Evolutionary conservation across 148 eudicot species (phyloP), one percentile per base, ranked within the genome.

Genomic region (Cornus controversa): DNA sequence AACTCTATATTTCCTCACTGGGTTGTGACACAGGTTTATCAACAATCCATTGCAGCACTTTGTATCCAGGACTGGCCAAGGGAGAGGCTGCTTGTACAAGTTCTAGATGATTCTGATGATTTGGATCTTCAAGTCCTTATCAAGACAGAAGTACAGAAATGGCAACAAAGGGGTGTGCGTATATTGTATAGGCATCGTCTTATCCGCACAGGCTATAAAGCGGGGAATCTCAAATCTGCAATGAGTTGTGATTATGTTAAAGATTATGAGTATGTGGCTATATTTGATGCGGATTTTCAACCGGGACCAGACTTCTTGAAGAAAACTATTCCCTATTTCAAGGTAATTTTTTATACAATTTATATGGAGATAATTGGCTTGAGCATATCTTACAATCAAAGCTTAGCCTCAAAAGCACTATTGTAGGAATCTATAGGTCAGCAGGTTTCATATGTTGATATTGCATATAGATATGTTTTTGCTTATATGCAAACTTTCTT

Each of bases 271-370:
- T 95, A 87, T 77, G 99, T 95, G 62, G 99, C 99, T 26, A 91
- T 95, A 70, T 95, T 95, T 69, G 99, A 95, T 87, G 93, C 99
- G 66, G 99, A 95, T 89, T 95, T 95, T 79, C 97, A 93, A 79
- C 99, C 99, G 37, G 70, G 88, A 23, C 96, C 97, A 42, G 99
- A 95, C 87, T 95, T 93, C 83, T 85, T 95, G 78, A 93, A 86
- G 86, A 90, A 84, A 80, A 95, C 99, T 24, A 60, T 95, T 78
- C 99, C 97, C 24, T 87, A 91, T 83, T 95, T 95, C 78, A 91
- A 95, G 97, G 99, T 95, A 87, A 80, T 53, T 72, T 25, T 63
- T 37, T 5, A 18, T 50, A 8, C 27, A 16, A 36, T 8, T 8
- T 5, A 18, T 60, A 73, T 26, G 11, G 25, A 68, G 69, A 63